Percentiles rank a stretch among this genome's conserved stretches.
These are phyloP conservation scores for Phytophthora pseudosyringae DNA, from an alignment of 352 stramenopile genomes.

Conservation along the genomic window DNA sequence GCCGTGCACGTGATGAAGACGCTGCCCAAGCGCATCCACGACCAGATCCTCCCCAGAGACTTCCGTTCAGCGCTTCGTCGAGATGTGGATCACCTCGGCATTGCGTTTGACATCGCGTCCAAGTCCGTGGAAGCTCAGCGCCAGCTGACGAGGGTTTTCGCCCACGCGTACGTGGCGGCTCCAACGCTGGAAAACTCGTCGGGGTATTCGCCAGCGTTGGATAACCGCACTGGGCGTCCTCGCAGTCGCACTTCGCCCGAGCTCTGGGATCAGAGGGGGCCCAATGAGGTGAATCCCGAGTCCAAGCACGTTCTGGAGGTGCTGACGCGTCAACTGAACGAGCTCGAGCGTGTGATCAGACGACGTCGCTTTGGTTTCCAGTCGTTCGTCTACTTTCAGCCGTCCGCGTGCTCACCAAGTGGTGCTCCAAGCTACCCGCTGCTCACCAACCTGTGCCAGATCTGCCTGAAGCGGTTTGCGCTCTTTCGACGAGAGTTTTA, in stretches of 20 bases:
- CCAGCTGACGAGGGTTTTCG: slow-evolving; percentile 44
- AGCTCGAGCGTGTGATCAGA: slow-evolving; percentile 63
- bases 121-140: background rate
- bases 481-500: slow-evolving; percentile 52
- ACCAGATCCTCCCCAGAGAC: slow-evolving; percentile 48
- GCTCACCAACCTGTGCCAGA: slow-evolving; percentile 29
- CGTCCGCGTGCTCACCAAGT: slow-evolving; percentile 23
- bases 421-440: slow-evolving; percentile 22
- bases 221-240: slow-evolving; percentile 15
- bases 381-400: slow-evolving; percentile 58
- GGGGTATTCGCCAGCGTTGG: slow-evolving; percentile 8
- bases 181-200: slow-evolving; percentile 8
- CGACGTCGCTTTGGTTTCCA: slow-evolving; percentile 72
- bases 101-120: slow-evolving; percentile 54
- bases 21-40: slow-evolving; percentile 58
- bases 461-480: slow-evolving; percentile 46
- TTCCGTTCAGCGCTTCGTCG: slow-evolving; percentile 49
- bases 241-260: slow-evolving; percentile 14
- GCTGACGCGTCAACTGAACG: slow-evolving; percentile 46
- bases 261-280: slow-evolving; percentile 15
- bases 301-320: slow-evolving; percentile 51
- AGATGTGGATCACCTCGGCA: slow-evolving; percentile 58
- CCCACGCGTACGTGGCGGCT: slow-evolving; percentile 58
- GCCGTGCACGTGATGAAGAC: slow-evolving; percentile 72
- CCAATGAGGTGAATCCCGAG: slow-evolving; percentile 52